Base-by-base conservation (phyloP, 2,329 filamentous ascomycete species). In the Ascochyta koolunga region DNA sequence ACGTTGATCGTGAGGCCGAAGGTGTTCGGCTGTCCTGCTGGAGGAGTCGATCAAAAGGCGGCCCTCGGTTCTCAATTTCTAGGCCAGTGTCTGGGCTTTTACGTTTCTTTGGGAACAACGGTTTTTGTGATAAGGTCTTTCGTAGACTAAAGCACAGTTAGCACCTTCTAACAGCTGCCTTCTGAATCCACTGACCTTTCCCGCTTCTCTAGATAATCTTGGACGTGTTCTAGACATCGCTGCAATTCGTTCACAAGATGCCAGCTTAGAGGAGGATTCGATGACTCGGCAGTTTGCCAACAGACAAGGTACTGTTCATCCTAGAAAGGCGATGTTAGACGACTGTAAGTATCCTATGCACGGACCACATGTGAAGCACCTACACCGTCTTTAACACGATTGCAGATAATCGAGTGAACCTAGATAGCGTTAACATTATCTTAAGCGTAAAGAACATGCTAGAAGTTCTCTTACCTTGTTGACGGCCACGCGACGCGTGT, bases 231-330 rank as follows among this genome's bases (percentile, higher is more conserved):
- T 0, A 80, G 65, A 31, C 74, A 76, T 5, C 63, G 42, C 0
- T 57, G 54, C 0, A 82, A 69, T 44, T 80, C 79, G 0, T 66
- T 50, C 0, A 80, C 29, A 1, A 56, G 33, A 46, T 82, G 79
- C 79, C 79, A 82, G 5, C 76, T 78, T 3, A 74, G 61, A 2
- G 77, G 71, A 0, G 72, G 60, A 3, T 52, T 54, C 2, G 56
- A 44, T 4, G 55, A 50, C 3, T 29, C 18, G 0, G 61, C 48
- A 0, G 64, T 54, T 1, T 62, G 66, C 79, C 79, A 80, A 32
- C 64, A 62, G 0, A 80, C 68, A 0, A 81, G 68, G 45, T 76
- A 80, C 31, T 80, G 68, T 47, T 80, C 78, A 4, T 69, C 69
- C 73, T 76, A 61, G 35, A 53, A 13, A 10, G 31, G 51, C 19